Evolutionary conservation across 2,329 filamentous ascomycete genomes (phyloP).

Genomic region (Pestalotiopsis sp.): DNA sequence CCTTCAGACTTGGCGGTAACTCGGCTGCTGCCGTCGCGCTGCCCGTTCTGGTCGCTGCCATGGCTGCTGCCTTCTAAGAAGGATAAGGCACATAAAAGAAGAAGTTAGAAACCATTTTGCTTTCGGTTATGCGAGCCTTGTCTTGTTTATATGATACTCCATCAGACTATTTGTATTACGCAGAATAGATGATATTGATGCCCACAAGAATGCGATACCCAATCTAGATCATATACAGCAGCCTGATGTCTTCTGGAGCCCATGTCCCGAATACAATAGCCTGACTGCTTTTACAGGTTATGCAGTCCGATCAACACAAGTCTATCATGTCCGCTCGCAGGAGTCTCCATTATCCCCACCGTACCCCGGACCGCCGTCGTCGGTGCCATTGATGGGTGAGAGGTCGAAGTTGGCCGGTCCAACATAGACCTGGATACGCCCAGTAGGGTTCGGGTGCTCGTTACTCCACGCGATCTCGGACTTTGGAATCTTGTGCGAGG

Average conservation of each 20-base stretch:
- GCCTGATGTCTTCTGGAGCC: neutral
- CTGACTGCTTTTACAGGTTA: too few relatives aligned
- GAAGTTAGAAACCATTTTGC: neutral
- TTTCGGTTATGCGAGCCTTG: conserved; percentile 9
- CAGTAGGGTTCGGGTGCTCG: neutral
- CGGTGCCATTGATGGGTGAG: neutral
- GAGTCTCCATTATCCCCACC: neutral
- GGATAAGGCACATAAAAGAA: neutral
- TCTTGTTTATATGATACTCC: conserved; percentile 14
- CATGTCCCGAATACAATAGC: neutral
- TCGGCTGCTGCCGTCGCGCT: conserved; percentile 6
- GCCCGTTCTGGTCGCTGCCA: neutral
- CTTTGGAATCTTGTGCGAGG: neutral
- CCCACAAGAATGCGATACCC: neutral
- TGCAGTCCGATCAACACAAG: too few relatives aligned
- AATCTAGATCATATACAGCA: neutral
- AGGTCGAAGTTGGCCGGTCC: neutral
- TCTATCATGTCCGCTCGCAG: too few relatives aligned
- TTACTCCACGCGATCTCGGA: conserved; percentile 3
- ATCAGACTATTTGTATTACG: conserved; percentile 4
- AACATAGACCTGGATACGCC: conserved; percentile 2
- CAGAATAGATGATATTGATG: conserved; percentile 11
- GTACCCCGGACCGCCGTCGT: neutral
- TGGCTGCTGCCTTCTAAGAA: conserved; percentile 5
- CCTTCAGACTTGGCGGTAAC: conserved; percentile 1